Evolutionary conservation across 176 grass and related monocot species (phyloP).

Genomic region (Otatea glauca): DNA sequence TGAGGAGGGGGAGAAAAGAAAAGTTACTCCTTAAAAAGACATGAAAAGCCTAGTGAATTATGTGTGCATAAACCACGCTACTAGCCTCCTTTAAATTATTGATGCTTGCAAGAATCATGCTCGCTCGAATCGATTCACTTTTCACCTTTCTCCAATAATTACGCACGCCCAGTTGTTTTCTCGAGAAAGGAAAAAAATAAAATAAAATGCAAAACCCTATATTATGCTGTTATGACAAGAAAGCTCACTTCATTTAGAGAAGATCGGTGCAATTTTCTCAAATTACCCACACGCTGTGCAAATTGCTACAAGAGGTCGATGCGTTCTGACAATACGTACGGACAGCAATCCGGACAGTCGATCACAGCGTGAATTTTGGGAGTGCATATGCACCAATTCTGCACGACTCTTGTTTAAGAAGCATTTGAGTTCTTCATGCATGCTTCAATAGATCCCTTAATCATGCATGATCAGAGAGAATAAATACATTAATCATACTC

Average conservation of each 20-base stretch:
- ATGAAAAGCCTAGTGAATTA: constrained; percentile 55
- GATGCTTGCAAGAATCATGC: constrained; percentile 47
- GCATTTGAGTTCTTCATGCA: neutral
- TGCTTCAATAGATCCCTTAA: constrained; percentile 23
- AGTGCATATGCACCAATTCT: neutral
- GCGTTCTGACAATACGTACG: neutral
- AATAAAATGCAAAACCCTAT: neutral
- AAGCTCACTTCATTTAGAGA: neutral
- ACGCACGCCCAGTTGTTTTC: constrained; percentile 36
- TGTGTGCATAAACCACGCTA: constrained; percentile 64
- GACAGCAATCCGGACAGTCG: neutral
- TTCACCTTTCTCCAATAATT: constrained; percentile 51
- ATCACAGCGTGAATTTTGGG: neutral
- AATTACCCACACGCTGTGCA: neutral
- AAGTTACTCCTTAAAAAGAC: constrained; percentile 43
- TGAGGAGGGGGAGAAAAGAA: neutral
- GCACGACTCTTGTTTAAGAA: neutral
- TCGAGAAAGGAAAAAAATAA: neutral
- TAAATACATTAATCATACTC: neutral
- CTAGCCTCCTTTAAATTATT: constrained; percentile 56
- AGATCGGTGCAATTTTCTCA: neutral
- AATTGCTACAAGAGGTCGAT: neutral
- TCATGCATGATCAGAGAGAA: constrained; percentile 11
- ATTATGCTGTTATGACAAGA: neutral
- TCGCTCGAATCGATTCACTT: constrained; percentile 34